A percentile compares a stretch with the other conserved stretches of the same genome.
Conservation (phyloP, 768 basidiomycete species). For the Royoungia palumana region DNA sequence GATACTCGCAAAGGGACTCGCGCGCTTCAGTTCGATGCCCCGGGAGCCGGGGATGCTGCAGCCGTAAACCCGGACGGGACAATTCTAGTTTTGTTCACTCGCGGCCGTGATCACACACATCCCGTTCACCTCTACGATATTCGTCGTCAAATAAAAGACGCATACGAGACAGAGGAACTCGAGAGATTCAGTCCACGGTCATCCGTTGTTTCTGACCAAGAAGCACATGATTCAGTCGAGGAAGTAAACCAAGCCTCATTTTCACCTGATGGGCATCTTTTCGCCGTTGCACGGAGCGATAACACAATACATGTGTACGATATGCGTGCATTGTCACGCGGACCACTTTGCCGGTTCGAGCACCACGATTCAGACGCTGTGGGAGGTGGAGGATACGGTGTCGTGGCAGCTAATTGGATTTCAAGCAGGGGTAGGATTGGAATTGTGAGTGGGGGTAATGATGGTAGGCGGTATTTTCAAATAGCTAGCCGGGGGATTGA, state of each 20-base stretch:
- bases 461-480: constrained; percentile 44
- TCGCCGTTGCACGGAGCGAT: constrained; percentile 60
- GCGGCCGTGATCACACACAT: constrained; percentile 22
- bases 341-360: constrained; percentile 45
- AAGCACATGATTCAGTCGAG: constrained; percentile 17
- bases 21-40: constrained; percentile 39
- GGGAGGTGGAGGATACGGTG: constrained; percentile 40
- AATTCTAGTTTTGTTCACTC: constrained; percentile 33
- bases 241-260: constrained; percentile 51
- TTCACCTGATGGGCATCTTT: constrained; percentile 58
- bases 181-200: constrained; percentile 30
- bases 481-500: not conserved
- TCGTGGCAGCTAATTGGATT: constrained; percentile 54
- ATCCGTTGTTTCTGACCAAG: not conserved
- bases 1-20: constrained; percentile 33
- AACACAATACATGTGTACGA: constrained; percentile 64
- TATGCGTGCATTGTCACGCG: constrained; percentile 46
- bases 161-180: constrained; percentile 32
- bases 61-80: constrained; percentile 44
- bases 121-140: constrained; percentile 55
- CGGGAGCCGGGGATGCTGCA: constrained; percentile 54
- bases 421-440: constrained; percentile 41
- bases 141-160: constrained; percentile 27
- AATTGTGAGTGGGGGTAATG: constrained; percentile 59
- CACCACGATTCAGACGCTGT: constrained; percentile 40